Evolutionary conservation across 176 grass and related monocot genomes (phyloP).

Genomic region (Ananas comosus): DNA sequence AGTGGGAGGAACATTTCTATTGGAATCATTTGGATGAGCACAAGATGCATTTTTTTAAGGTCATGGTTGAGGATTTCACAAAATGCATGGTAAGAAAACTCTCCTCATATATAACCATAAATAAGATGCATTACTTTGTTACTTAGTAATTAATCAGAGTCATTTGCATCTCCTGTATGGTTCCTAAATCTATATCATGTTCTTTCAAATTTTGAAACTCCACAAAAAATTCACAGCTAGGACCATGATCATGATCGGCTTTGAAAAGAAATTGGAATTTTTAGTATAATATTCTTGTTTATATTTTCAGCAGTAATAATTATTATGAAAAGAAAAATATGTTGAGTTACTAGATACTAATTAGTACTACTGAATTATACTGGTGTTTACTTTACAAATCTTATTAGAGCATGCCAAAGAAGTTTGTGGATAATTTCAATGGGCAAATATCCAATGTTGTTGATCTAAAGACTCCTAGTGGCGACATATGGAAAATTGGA

Average conservation of each 20-base stretch:
- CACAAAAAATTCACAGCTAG: no score
- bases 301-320: no score
- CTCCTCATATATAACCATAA: not conserved
- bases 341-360: not conserved
- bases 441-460: slow-evolving; percentile 20
- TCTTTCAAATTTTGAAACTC: no score
- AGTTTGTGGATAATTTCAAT: slow-evolving; percentile 26
- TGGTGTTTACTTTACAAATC: not conserved
- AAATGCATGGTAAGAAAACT: slow-evolving; percentile 20
- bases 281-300: no score
- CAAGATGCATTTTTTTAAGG: slow-evolving; percentile 22
- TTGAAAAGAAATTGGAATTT: no score
- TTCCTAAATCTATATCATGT: no score
- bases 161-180: no score
- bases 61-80: slow-evolving; percentile 22
- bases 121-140: not conserved
- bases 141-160: no score
- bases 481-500: slow-evolving; percentile 23
- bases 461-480: slow-evolving; percentile 24
- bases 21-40: slow-evolving; percentile 32
- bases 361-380: not conserved
- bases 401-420: slow-evolving; percentile 32
- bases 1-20: slow-evolving; percentile 38
- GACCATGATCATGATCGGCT: no score
- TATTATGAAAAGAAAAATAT: no score